Evolutionary conservation across 805 yeast genomes (phyloP).

Genomic region (Yamadazyma insecticola): DNA sequence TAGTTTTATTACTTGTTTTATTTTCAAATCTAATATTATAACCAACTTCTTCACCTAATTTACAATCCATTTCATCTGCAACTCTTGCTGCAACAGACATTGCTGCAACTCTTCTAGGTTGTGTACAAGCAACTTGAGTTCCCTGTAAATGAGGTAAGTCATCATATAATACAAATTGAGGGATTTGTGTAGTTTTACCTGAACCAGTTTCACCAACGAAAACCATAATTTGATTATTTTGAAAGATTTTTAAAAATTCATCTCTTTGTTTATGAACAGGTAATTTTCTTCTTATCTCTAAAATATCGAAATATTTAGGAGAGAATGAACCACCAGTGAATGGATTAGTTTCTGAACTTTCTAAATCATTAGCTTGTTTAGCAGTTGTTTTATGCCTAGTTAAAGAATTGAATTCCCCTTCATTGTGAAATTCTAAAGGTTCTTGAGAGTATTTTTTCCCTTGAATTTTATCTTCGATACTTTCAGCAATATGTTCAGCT

Average conservation of each 20-base stretch:
- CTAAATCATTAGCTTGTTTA: constrained; percentile 54
- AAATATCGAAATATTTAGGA: constrained; percentile 69
- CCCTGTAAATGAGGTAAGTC: constrained; percentile 87
- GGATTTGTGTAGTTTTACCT: constrained; percentile 97
- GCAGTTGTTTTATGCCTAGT: constrained; percentile 65
- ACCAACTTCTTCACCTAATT: constrained; percentile 91
- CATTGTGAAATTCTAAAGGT: constrained; percentile 52
- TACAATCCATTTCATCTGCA: constrained; percentile 95
- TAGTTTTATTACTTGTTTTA: constrained; percentile 72
- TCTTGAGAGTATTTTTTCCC: constrained; percentile 44
- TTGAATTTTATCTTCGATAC: constrained; percentile 51
- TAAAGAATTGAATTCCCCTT: constrained; percentile 56
- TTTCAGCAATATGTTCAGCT: constrained; percentile 64
- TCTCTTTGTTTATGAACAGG: constrained; percentile 94
- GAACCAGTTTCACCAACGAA: constrained; percentile 99
- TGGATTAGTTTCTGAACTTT: constrained; percentile 61
- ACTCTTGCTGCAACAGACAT: constrained; percentile 98
- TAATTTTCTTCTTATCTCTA: constrained; percentile 73
- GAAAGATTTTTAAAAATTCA: constrained; percentile 82
- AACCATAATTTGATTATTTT: constrained; percentile 88
- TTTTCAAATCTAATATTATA: constrained; percentile 93
- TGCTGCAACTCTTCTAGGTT: constrained; percentile 97
- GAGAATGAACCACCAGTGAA: constrained; percentile 68
- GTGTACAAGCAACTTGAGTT: constrained; percentile 91
- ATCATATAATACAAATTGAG: constrained; percentile 89